Base-by-base conservation (phyloP, 176 grass and related monocot genomes). In the Microstegium vimineum region DNA sequence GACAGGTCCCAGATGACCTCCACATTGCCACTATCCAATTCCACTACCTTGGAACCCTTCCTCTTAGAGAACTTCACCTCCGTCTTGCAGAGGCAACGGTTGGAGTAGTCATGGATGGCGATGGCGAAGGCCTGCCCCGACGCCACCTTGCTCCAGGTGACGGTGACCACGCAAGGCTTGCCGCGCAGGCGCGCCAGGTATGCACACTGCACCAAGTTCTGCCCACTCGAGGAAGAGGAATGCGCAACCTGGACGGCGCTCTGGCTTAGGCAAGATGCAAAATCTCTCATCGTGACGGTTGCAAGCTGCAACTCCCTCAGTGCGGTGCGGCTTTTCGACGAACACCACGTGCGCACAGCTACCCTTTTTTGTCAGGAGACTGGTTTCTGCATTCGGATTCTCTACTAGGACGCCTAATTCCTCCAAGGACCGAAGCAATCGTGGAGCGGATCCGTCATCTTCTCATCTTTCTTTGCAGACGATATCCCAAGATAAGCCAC, bases 21-120 rank as follows among this genome's bases (percentile, higher is more conserved):
- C 46, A 89, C n/a, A 18, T 11, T 22, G 11, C 90, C 70, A 28
- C 66, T 80, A 5, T 83, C 83, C 61, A 82, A 23, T 75, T 83
- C 83, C 73, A 89, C 8, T 62, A 76, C 17, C 82, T 86, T 92
- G 5, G 90, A 71, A 1, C 86, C 82, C 78, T 89, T 92, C 79
- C 74, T 63, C 86, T 92, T 92, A 11, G 82, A 85, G 69, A 82
- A 88, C 90, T 92, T 92, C 67, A 92, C 82, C 79, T 86, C 86
- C 16, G 80, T 25, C 90, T 84, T 89, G 83, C 80, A 92, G 33
- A 92, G 83, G 43, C 80, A 77, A 31, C 62, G 87, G 65, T 66
- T 71, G 0, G 75, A 82, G 65, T 22, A 81, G 64, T 92, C 90
- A 5, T 92, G 36, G 8, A 92, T 34, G 1, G 80, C 83, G 16